Conservation (phyloP, 169 alveolate species). For the Hepatocystis sp. region DNA sequence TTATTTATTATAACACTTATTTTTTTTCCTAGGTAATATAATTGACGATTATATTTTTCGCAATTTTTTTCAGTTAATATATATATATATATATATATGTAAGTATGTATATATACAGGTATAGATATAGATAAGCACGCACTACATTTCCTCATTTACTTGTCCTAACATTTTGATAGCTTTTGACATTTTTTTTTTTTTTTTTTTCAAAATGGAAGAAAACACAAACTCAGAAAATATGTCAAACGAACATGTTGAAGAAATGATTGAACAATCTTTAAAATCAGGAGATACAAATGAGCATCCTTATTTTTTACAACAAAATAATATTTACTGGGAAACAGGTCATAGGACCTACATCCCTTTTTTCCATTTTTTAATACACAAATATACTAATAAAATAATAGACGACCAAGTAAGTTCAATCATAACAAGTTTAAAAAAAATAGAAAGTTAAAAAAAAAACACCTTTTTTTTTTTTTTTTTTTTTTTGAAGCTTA, state of each 20-base stretch:
- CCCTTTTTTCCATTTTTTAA: conserved; percentile 86
- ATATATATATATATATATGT: too few relatives aligned
- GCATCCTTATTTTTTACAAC: conserved; percentile 79
- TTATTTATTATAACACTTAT: too few relatives aligned
- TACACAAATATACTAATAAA: conserved; percentile 86
- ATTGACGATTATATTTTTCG: too few relatives aligned
- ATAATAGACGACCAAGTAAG: conserved; percentile 88
- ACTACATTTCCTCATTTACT: too few relatives aligned
- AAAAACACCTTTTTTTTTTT: neutral
- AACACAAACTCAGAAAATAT: neutral
- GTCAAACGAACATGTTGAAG: conserved; percentile 22
- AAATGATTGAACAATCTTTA: conserved; percentile 41
- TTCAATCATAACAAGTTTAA: too few relatives aligned
- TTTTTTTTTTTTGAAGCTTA: too few relatives aligned
- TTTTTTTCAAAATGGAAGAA: neutral
- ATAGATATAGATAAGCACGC: too few relatives aligned
- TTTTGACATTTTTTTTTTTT: neutral
- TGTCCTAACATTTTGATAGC: too few relatives aligned
- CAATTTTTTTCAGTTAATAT: too few relatives aligned
- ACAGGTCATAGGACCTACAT: conserved; percentile 91
- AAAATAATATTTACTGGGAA: conserved; percentile 91
- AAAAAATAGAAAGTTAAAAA: too few relatives aligned
- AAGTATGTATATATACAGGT: too few relatives aligned
- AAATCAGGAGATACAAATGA: conserved; percentile 39
- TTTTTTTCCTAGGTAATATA: too few relatives aligned